Evolutionary conservation across 1,284 basidiomycete genomes (phyloP).

Genomic region (Ceratobasidium papillatum): DNA sequence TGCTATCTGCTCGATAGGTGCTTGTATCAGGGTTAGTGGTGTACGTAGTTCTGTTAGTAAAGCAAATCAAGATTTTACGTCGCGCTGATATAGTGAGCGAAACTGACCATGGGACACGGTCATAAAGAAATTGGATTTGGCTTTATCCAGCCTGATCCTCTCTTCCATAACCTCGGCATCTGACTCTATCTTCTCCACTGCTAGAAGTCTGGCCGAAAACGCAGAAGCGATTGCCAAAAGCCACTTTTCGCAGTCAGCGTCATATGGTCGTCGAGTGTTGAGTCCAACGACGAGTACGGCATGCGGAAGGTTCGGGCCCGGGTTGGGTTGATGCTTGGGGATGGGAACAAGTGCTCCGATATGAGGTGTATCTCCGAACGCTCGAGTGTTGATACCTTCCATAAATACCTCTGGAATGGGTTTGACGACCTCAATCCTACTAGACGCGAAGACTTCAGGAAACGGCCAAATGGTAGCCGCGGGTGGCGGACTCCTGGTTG

Average conservation of each 20-base stretch:
- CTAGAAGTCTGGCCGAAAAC: background rate
- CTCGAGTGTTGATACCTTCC: background rate
- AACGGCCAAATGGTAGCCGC: background rate
- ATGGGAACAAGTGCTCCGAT: constrained; percentile 19
- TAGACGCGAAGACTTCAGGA: background rate
- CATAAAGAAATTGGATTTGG: constrained; percentile 51
- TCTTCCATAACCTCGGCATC: constrained; percentile 39
- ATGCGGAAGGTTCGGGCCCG: background rate
- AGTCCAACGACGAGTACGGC: constrained; percentile 41
- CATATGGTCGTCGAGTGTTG: constrained; percentile 42
- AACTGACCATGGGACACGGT: constrained; percentile 49
- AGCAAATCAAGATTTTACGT: constrained; percentile 40
- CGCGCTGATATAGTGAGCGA: background rate
- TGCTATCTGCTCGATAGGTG: constrained; percentile 48
- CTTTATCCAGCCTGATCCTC: constrained; percentile 49
- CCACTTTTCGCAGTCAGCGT: constrained; percentile 29
- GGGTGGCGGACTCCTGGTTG: no score
- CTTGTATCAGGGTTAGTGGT: constrained; percentile 51
- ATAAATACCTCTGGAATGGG: background rate
- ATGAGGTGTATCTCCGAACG: constrained; percentile 14
- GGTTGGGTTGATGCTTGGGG: background rate
- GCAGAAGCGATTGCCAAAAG: background rate
- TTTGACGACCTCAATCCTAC: background rate
- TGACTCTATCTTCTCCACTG: constrained; percentile 11
- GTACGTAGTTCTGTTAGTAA: constrained; percentile 47